Evolutionary conservation across 2,329 filamentous ascomycete species (phyloP), one percentile per base, ranked within the genome.

Genomic region (Talaromyces sp.): DNA sequence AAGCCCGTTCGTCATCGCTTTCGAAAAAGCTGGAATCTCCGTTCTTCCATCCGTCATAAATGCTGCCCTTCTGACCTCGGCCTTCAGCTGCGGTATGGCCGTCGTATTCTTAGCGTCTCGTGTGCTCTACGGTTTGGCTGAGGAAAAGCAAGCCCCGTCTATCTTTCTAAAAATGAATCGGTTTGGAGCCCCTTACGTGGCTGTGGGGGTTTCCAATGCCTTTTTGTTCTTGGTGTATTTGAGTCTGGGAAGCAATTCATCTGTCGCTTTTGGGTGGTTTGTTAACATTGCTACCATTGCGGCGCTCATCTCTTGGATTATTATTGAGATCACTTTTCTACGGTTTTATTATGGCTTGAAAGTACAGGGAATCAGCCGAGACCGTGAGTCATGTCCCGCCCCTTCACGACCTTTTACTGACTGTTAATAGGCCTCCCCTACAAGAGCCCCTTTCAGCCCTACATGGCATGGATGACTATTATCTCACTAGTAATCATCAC

Each of bases 81-180:
- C 79, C 19, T 73, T 78, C 54, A 80, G 78, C 8, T 76, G 78
- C 4, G 78, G 76, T 41, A 81, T 80, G 66, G 75, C 75, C 37
- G 77, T 77, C 65, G 72, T 79, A 19, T 79, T 76, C 68, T 74
- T 72, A 33, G 78, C 88, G 60, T 88, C 86, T 52, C 86, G 90
- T 72, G 86, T 92, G 22, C 80, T 93, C 8, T 87, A 90, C 72
- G 88, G 87, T 65, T 85, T 93, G 72, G 84, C 82, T 0, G 76
- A 81, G 64, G 77, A 81, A 62, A 71, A 75, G 7, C 79, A 76
- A 63, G 82, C 80, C 0, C 82, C 82, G 3, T 70, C 67, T 1
- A 76, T 79, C 66, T 76, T 84, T 67, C 73, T 73, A 61, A 72
- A 71, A 47, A 80, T 79, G 3, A 78, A 75, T 31, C 41, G 41